Evolutionary conservation across 2,329 filamentous ascomycete species (phyloP).

Genomic region (Nemania bipapillata): DNA sequence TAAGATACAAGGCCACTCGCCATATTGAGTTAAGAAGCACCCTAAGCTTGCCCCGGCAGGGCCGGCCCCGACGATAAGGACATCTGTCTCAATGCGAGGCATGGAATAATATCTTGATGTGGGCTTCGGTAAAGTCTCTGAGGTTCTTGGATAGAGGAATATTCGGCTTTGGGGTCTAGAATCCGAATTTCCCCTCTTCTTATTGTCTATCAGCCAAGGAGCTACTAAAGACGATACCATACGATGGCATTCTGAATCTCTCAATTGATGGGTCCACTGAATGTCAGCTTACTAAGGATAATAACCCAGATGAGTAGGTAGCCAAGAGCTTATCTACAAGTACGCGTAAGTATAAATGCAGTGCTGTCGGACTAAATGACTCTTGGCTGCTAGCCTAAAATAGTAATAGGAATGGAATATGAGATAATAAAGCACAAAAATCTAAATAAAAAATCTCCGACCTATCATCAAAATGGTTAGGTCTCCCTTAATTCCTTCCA

Average conservation of each 20-base stretch:
- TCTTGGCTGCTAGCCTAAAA: slow-evolving; percentile 3
- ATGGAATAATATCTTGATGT: slow-evolving; percentile 11
- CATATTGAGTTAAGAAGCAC: slow-evolving; percentile 31
- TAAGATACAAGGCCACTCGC: slow-evolving; percentile 3
- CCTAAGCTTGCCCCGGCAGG: slow-evolving; percentile 34
- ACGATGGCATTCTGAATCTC: slow-evolving; percentile 6
- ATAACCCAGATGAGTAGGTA: not conserved
- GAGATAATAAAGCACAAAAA: no score
- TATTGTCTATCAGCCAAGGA: slow-evolving; percentile 7
- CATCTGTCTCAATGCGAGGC: slow-evolving; percentile 32
- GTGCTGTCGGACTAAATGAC: not conserved
- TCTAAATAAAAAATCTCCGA: no score
- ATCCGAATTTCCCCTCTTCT: not conserved
- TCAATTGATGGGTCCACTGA: slow-evolving; percentile 17
- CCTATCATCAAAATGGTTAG: no score
- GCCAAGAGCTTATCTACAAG: not conserved
- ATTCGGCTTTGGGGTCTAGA: not conserved
- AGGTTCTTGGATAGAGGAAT: not conserved
- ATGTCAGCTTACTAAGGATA: slow-evolving; percentile 34
- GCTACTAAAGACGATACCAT: not conserved
- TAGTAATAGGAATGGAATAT: no score
- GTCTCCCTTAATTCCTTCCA: no score
- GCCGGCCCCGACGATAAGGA: slow-evolving; percentile 36
- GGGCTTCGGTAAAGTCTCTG: not conserved
- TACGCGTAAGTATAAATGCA: not conserved